Base-by-base conservation (phyloP, 1,284 basidiomycete species). In the Termitomyces sp. region DNA sequence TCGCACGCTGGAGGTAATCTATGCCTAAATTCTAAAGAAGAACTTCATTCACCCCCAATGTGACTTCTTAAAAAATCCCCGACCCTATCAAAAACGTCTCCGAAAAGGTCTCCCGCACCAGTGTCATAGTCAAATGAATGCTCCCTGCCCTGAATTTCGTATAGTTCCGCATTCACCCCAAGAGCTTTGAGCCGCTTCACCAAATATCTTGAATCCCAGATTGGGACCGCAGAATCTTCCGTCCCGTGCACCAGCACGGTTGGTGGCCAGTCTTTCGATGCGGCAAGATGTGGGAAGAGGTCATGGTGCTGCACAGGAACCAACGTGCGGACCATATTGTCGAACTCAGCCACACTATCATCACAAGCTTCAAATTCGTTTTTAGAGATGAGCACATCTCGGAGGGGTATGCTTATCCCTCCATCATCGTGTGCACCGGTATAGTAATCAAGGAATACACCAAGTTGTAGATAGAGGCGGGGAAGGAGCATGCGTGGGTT, bases 401-500 rank as follows among this genome's bases (percentile, higher is more conserved):
- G 71, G 6, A 85, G 68, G 2, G 56, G 34, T 0, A 47, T 59
- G 57, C 82, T 85, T 13, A 86, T 64, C 58, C 81, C 59, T 3
- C 57, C 81, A 3, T 81, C 77, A 5, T 71, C 68, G 60, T 84
- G 77, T 24, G 67, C 63, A 9, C 83, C 84, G 0, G 83, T 82
- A 60, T 77, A 80, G 61, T 86, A 86, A 64, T 87, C 84, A 1
- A 86, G 64, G 50, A 71, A 81, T 1, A 64, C 66, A 12, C 83
- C 85, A 19, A 80, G 71, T 61, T 87, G 85, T 17, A 84, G 69
- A 56, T 81, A 83, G 8, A 86, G 68, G 5, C 81, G 72, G 6
- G 74, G 67, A 26, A 86, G 68, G n/a, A 77, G 70, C 82, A 82
- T 83, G 31, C 84, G 78, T 7, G 79, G 79, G 58, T 84, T 83